Evolutionary conservation across 768 basidiomycete genomes (phyloP).

Genomic region (Boletellus ananiceps): DNA sequence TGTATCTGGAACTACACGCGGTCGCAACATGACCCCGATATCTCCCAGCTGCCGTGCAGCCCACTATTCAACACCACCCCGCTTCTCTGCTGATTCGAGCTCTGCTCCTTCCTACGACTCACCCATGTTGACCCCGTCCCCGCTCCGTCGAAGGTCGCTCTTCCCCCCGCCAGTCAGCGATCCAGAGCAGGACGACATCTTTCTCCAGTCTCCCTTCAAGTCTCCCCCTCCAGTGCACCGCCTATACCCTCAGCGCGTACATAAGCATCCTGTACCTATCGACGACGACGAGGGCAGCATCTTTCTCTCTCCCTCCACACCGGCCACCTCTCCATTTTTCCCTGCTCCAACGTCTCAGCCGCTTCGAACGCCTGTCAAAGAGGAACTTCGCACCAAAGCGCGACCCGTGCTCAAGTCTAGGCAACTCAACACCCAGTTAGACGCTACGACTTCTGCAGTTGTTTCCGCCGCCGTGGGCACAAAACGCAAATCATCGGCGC

Average conservation of each 20-base stretch:
- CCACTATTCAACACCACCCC: slow-evolving; percentile 34
- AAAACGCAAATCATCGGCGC: slow-evolving; percentile 57
- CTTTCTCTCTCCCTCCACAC: slow-evolving; percentile 49
- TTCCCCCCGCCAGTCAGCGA: slow-evolving; percentile 31
- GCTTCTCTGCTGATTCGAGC: slow-evolving; percentile 17
- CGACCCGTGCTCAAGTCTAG: slow-evolving; percentile 40
- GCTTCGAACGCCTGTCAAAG: slow-evolving; percentile 60
- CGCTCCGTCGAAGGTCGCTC: slow-evolving; percentile 44
- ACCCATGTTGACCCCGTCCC: slow-evolving; percentile 64
- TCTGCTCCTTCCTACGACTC: slow-evolving; percentile 41
- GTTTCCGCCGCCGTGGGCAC: slow-evolving; percentile 45
- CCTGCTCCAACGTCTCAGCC: slow-evolving; percentile 44
- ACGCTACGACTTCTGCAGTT: slow-evolving; percentile 6
- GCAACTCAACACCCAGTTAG: slow-evolving; percentile 24
- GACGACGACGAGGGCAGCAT: slow-evolving; percentile 58
- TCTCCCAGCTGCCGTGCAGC: slow-evolving; percentile 32
- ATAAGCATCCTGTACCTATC: slow-evolving; percentile 24
- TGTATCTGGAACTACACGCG: slow-evolving; percentile 22
- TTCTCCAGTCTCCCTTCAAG: slow-evolving; percentile 50
- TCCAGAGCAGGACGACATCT: slow-evolving; percentile 45
- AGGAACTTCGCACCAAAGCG: slow-evolving; percentile 35
- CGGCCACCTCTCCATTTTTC: slow-evolving; percentile 38
- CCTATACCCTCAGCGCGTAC: slow-evolving; percentile 41
- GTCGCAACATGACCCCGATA: slow-evolving; percentile 29
- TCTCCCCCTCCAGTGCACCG: slow-evolving; percentile 42